Evolutionary conservation across 306 rosid species (phyloP), one percentile per base, ranked within the genome.

Genomic region (Trichosanthes cucumerina): DNA sequence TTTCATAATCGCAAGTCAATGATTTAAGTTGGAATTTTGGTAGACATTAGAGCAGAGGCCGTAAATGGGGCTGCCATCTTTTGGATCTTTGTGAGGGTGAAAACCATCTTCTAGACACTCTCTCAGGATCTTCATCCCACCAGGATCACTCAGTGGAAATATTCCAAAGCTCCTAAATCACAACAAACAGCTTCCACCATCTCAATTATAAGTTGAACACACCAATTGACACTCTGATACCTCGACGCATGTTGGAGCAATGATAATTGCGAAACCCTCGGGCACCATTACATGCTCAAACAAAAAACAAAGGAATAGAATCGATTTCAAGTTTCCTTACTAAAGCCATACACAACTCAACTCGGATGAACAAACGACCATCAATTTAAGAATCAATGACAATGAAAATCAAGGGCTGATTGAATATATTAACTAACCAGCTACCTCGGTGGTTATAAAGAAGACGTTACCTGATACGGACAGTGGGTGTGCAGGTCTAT

Each of bases 401-500:
- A 54, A 56, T 21, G 13, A 14, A 8, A 52, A 21, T 21, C 12
- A 28, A 28, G 33, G 54, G 54, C 18, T 49, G 54, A 49, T 49
- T 49, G 54, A 49, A 49, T 19, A 3, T 14, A 49, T 49, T 49
- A 49, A 49, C 54, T 14, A 49, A 13, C 19, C 50, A 46, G 50
- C 50, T 46, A 46, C 50, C 50, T 46, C 50, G 14, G 50, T 52
- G 58, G 23, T 52, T 52, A 52, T 52, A 52, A 16, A 88, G 62
- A 77, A 76, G 75, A 64, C 59, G 69, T 86, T 73, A 91, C 98
- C 98, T 91, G 98, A 81, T 84, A 87, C 7, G 98, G 89, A 83
- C 79, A 88, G 64, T 93, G 98, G 73, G 97, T 93, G 82, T 93
- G 97, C 80, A 91, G 83, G 84, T 93, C 97, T 83, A 93, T 91